Base-by-base conservation (phyloP, 2,329 filamentous ascomycete species). In the Exophiala mesophila region DNA sequence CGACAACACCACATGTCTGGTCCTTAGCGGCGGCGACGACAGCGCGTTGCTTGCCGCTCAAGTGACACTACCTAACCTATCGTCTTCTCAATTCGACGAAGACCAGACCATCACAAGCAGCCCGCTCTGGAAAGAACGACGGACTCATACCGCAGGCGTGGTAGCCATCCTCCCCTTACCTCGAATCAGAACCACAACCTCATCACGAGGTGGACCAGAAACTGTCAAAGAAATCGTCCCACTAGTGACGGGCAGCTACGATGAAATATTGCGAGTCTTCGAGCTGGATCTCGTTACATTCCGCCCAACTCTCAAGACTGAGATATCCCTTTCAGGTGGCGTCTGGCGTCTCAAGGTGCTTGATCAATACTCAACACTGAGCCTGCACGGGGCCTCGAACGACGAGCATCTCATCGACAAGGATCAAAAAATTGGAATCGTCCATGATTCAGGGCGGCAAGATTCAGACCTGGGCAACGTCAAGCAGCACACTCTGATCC, bases 171-270 rank as follows among this genome's bases (percentile, higher is more conserved):
- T 96, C 2, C 86, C 88, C 0, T 66, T 94, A 2, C 58, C 72
- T 1, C 56, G 61, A 1, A 2, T 19, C n/a, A 13, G 18, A 15
- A n/a, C 35, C 10, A 15, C 15, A 15, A 4, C 7, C 3, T 20
- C 6, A n/a, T 26, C 3, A 16, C 20, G 35, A 16, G 18, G 32
- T 21, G 40, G 18, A 5, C 29, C 5, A n/a, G 24, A 23, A 5
- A 20, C 19, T 10, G 16, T n/a, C 8, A 53, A 59, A 0, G 30
- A 58, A 4, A 53, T 60, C 6, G 67, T 73, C 6, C 58, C 92
- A 3, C 63, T 94, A 2, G 57, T 95, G 2, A 96, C 89, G 0
- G 92, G 92, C 3, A 94, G 87, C 59, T 98, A 97, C 58, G 92
- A 97, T 56, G 89, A 97, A 55, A 71, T 74, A 47, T 69, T 97